These are phyloP conservation scores for Phytopythium boreale DNA, from an alignment of 352 stramenopile genomes.

Conservation along the genomic window DNA sequence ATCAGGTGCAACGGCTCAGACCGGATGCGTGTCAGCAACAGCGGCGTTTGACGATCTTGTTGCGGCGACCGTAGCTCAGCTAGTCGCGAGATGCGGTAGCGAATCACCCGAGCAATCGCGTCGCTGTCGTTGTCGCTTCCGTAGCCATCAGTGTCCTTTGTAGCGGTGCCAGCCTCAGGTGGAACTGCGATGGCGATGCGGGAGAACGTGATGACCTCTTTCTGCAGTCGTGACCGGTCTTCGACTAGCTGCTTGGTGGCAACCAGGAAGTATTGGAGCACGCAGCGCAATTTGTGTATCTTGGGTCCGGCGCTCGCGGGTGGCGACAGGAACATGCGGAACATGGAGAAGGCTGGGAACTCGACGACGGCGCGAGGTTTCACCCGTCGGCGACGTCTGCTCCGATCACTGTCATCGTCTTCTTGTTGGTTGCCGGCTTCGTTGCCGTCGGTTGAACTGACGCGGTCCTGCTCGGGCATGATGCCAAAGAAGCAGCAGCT, in stretches of 20 bases:
- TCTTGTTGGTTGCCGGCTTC: background rate
- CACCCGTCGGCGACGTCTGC: background rate
- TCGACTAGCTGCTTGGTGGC: slow-evolving; percentile 32
- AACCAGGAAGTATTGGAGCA: slow-evolving; percentile 70
- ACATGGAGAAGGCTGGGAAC: slow-evolving; percentile 55
- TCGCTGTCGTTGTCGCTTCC: slow-evolving; percentile 7
- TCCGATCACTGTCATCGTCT: background rate
- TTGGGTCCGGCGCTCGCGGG: slow-evolving; percentile 36
- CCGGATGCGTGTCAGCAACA: slow-evolving; percentile 2
- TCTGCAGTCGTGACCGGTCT: slow-evolving; percentile 10
- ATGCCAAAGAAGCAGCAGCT: slow-evolving; percentile 61
- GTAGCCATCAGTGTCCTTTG: slow-evolving; percentile 1
- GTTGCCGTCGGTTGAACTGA: background rate
- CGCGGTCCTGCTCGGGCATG: slow-evolving; percentile 44
- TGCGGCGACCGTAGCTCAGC: background rate
- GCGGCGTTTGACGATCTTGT: background rate
- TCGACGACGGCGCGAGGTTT: slow-evolving; percentile 14
- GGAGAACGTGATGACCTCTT: slow-evolving; percentile 57
- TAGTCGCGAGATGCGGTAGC: background rate
- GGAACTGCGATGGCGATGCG: slow-evolving; percentile 34
- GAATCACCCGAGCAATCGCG: background rate
- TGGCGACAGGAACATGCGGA: slow-evolving; percentile 32
- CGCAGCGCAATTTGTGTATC: slow-evolving; percentile 60
- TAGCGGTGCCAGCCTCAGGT: background rate
- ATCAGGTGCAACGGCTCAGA: slow-evolving; percentile 50